Evolutionary conservation across 176 grass and related monocot genomes (phyloP), one percentile per base, ranked within the genome.

Genomic region (Aechmea fasciata): DNA sequence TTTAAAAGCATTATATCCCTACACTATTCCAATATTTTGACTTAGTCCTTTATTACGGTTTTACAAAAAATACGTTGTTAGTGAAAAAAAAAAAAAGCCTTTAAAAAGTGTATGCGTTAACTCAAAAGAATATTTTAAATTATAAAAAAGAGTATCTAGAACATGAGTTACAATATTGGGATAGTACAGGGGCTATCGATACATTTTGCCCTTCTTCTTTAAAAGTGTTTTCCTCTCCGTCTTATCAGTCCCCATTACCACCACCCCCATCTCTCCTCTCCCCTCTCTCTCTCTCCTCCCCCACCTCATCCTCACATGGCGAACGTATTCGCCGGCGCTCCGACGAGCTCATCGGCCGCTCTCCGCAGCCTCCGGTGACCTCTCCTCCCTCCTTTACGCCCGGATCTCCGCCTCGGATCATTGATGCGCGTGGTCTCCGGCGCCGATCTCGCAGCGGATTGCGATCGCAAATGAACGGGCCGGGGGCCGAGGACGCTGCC

Each of bases 191-290:
- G 19, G 15, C 54, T 5, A 1, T 20, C 10, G 15, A 17, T 59
- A 17, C 15, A 13, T 57, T 57, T 2, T 57, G 3, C 17, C 14
- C 18, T 18, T 13, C 18, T 18, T 57, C 54, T 59, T 59, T 20
- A 9, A n/a, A n/a, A n/a, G n/a, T 59, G 54, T 48, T 67, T 67
- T 67, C 33, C n/a, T 41, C 65, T 67, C 65, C 65, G 13, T 67
- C 65, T 15, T 10, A 67, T 67, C 65, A 67, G 17, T 67, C 65
- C 29, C 65, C 25, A 67, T 67, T 33, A 48, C 65, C 8, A 47
- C 29, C 15, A 5, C 11, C 17, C 13, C 6, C 29, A 3, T 66
- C 29, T n/a, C 63, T 11, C 11, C 29, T 33, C 29, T 33, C 29
- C 24, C 24, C 24, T 4, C 29, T 33, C 29, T 33, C 51, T 54